Percentiles rank a stretch among this genome's conserved stretches.
Conservation (phyloP, 2,329 filamentous ascomycete species). For the Penicillium sp. region DNA sequence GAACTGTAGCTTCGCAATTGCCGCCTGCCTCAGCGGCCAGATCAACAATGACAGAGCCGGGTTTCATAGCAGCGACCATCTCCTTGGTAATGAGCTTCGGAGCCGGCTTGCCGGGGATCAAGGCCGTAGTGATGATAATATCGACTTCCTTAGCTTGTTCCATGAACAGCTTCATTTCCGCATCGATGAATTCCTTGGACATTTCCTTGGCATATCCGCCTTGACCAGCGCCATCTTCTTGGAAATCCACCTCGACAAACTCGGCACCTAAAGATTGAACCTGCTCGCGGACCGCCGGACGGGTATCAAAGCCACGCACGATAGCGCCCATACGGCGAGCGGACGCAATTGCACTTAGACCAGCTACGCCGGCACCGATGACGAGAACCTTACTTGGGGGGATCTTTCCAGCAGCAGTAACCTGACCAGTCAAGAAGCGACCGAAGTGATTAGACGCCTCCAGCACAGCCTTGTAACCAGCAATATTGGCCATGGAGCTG, state of each 20-base stretch:
- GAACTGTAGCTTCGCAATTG: conserved; percentile 80
- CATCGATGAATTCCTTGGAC: conserved; percentile 90
- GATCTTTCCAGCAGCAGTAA: conserved; percentile 87
- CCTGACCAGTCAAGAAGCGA: conserved; percentile 83
- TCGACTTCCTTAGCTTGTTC: conserved; percentile 86
- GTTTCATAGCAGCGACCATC: conserved; percentile 84
- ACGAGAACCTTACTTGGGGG: conserved; percentile 88
- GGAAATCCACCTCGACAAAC: conserved; percentile 81
- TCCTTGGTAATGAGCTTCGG: conserved; percentile 81
- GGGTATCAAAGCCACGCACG: conserved; percentile 87
- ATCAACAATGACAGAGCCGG: conserved; percentile 85
- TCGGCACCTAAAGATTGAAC: conserved; percentile 88
- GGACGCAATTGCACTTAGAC: conserved; percentile 83
- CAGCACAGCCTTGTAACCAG: conserved; percentile 87
- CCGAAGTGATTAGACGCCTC: conserved; percentile 90
- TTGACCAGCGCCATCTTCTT: conserved; percentile 81
- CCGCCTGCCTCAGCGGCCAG: conserved; percentile 84
- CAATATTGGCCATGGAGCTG: conserved; percentile 92
- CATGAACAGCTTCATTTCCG: conserved; percentile 89
- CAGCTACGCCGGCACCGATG: conserved; percentile 87
- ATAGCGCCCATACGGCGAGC: conserved; percentile 85
- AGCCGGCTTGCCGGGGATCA: conserved; percentile 81
- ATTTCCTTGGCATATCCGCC: conserved; percentile 92
- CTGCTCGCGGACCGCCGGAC: conserved; percentile 82
- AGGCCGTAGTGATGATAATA: conserved; percentile 89